These are phyloP conservation scores for Scenedesmus sp. DNA, from an alignment of 163 green algal genomes.

Conservation along the genomic window DNA sequence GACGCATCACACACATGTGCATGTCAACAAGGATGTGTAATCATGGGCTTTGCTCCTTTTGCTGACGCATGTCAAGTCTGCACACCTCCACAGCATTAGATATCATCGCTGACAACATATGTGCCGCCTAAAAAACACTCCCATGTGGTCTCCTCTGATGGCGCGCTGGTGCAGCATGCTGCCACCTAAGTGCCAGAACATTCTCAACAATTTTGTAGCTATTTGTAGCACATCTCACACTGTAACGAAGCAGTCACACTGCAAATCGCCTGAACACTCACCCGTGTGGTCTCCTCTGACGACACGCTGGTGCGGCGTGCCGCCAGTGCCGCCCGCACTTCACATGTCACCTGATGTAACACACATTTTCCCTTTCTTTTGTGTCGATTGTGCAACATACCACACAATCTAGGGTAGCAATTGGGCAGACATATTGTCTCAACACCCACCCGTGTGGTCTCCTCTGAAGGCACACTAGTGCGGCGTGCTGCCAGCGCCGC, in stretches of 20 bases:
- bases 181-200: neutral
- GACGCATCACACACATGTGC: too few species aligned
- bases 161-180: too few species aligned
- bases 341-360: neutral
- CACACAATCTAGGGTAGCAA: neutral
- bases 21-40: too few species aligned
- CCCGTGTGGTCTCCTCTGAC: neutral
- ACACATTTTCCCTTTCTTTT: neutral
- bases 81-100: too few species aligned
- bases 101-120: too few species aligned
- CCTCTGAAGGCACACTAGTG: neutral
- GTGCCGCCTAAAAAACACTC: too few species aligned
- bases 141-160: too few species aligned
- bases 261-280: neutral
- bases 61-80: too few species aligned
- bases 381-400: too few species aligned
- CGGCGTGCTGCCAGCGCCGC: neutral
- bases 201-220: neutral
- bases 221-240: neutral
- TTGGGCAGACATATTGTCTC: neutral
- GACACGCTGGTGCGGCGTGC: neutral
- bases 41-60: too few species aligned
- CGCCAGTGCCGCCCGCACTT: constrained; percentile 1
- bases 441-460: neutral
- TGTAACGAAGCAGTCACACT: neutral